phyloP scores from a whole-genome alignment of 1,139 yeast genomes.

The Sugiyamaella grinbergsii region DNA sequence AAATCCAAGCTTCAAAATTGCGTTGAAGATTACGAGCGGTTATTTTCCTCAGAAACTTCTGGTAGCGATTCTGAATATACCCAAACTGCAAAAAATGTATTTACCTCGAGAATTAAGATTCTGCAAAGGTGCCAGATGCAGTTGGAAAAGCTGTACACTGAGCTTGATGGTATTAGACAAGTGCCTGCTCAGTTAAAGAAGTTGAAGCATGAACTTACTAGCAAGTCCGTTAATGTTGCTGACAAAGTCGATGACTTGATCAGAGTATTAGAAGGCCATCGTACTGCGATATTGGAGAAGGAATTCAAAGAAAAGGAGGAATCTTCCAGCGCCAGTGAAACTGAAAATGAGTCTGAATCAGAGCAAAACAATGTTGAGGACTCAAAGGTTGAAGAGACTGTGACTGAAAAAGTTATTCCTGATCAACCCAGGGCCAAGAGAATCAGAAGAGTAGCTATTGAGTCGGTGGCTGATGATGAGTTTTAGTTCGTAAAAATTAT shows the following conservation, averaged over 20 bases:
- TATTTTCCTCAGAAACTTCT: slow-evolving; percentile 26
- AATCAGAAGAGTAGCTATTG: slow-evolving; percentile 31
- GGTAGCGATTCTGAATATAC: slow-evolving; percentile 25
- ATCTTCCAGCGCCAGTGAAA: slow-evolving; percentile 12
- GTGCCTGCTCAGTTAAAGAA: slow-evolving; percentile 26
- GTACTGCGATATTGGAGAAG: slow-evolving; percentile 25
- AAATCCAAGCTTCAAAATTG: slow-evolving; percentile 28
- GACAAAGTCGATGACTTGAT: slow-evolving; percentile 34
- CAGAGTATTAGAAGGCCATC: slow-evolving; percentile 28
- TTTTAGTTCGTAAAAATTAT: slow-evolving; percentile 20
- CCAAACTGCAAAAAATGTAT: slow-evolving; percentile 21
- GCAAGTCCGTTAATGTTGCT: slow-evolving; percentile 30
- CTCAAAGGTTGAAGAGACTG: neutral
- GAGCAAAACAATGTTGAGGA: neutral
- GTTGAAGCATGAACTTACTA: slow-evolving; percentile 32
- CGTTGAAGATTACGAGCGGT: slow-evolving; percentile 31
- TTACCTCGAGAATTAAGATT: slow-evolving; percentile 33
- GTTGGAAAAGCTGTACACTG: slow-evolving; percentile 32
- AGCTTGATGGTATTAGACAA: slow-evolving; percentile 28
- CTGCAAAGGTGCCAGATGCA: slow-evolving; percentile 33
- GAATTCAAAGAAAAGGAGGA: slow-evolving; percentile 14
- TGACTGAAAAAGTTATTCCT: neutral
- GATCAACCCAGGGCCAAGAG: slow-evolving; percentile 15
- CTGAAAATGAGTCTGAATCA: slow-evolving; percentile 16
- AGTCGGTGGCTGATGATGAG: slow-evolving; percentile 34